phyloP scores from a whole-genome alignment of 345 rosid species.

The Bruguiera parviflora region DNA sequence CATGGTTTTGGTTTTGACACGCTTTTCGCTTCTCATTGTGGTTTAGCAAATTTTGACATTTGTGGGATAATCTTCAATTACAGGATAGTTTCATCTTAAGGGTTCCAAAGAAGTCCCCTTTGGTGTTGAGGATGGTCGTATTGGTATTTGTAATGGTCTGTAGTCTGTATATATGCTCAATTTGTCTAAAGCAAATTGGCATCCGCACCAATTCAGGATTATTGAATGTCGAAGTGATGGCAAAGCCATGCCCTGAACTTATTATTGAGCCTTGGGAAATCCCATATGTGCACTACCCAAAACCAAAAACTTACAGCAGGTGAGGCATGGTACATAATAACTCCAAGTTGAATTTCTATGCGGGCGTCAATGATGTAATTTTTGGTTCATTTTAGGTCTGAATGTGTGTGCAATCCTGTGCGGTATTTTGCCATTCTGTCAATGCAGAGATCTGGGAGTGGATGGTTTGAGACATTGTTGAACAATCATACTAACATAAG shows the following conservation, averaged over 20 bases:
- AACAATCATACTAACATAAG: conserved; percentile 94
- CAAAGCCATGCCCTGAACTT: conserved; percentile 73
- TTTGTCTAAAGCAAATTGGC: conserved; percentile 80
- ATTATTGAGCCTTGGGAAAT: conserved; percentile 84
- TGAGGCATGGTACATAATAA: conserved; percentile 17
- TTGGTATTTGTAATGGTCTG: conserved; percentile 74
- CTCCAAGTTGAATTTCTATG: conserved; percentile 6
- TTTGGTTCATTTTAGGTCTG: conserved; percentile 55
- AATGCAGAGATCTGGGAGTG: conserved; percentile 99
- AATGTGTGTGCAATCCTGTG: conserved; percentile 86
- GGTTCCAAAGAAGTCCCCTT: conserved; percentile 79
- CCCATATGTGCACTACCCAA: conserved; percentile 83
- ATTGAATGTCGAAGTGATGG: conserved; percentile 49
- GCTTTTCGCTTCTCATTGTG: not conserved
- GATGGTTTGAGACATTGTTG: conserved; percentile 96
- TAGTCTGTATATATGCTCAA: conserved; percentile 74
- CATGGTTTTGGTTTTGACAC: not conserved
- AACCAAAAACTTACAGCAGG: conserved; percentile 79
- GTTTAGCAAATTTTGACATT: not conserved
- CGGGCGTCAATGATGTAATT: conserved; percentile 11
- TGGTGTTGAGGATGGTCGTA: conserved; percentile 80
- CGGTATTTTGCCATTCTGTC: conserved; percentile 91
- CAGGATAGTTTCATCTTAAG: conserved; percentile 72
- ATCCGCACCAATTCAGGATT: conserved; percentile 39
- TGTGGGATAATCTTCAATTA: conserved; percentile 17